phyloP scores from a whole-genome alignment of 2,329 filamentous ascomycete species.

The Bipolaris sorokiniana region DNA sequence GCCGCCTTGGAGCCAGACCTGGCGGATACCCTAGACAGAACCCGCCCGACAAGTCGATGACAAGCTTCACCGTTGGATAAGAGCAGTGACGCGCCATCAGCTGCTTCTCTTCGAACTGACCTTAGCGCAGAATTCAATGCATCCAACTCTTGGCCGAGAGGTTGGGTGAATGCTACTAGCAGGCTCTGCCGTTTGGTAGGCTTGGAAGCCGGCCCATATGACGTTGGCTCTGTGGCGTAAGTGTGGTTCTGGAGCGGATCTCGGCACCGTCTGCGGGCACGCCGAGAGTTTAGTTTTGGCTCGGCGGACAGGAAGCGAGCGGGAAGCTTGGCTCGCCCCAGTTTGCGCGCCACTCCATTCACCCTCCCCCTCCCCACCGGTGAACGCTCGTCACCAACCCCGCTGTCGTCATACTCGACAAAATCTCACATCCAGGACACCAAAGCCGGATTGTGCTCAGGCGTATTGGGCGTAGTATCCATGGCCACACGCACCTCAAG shows the following conservation, averaged over 20 bases:
- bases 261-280: conserved; percentile 20
- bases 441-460: neutral
- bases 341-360: conserved; percentile 3
- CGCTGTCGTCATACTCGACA: conserved; percentile 11
- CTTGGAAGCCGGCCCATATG: conserved; percentile 23
- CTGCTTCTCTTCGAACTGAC: conserved; percentile 6
- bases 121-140: conserved; percentile 9
- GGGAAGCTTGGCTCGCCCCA: conserved; percentile 12
- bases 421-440: neutral
- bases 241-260: conserved; percentile 15
- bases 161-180: conserved; percentile 19
- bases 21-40: conserved; percentile 15
- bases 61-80: conserved; percentile 35
- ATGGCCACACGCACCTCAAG: neutral
- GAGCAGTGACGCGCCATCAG: conserved; percentile 20
- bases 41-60: conserved; percentile 24
- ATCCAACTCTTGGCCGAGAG: conserved; percentile 25
- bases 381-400: conserved; percentile 4
- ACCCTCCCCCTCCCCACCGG: conserved; percentile 5
- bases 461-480: neutral
- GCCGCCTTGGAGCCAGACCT: conserved; percentile 22
- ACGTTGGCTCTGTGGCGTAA: conserved; percentile 18
- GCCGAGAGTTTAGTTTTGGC: conserved; percentile 21
- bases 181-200: conserved; percentile 10
- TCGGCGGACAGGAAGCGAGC: conserved; percentile 28